A percentile compares a stretch with the other conserved stretches of the same genome.
phyloP scores from a whole-genome alignment of 2,329 filamentous ascomycete genomes.

The Cercospora sp. region DNA sequence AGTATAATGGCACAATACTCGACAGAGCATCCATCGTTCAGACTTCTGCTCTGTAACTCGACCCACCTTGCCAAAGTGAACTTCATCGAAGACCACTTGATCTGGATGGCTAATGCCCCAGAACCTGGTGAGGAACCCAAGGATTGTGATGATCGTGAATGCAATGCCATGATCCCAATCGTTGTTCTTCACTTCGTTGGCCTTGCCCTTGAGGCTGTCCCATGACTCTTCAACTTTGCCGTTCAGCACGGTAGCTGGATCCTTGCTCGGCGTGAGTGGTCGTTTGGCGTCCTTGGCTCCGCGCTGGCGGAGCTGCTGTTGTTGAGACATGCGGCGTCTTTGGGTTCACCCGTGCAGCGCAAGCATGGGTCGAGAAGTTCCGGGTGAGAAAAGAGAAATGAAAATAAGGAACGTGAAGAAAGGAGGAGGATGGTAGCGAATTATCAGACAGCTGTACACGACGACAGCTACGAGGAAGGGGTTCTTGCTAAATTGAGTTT shows the following conservation, averaged over 20 bases:
- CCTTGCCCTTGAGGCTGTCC: conserved; percentile 40
- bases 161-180: conserved; percentile 85
- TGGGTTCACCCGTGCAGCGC: neutral
- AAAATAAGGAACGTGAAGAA: conserved; percentile 10
- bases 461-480: neutral
- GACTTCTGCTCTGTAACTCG: conserved; percentile 9
- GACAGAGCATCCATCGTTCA: neutral
- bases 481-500: neutral
- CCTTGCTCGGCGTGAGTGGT: conserved; percentile 27
- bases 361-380: neutral
- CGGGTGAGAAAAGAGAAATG: conserved; percentile 1
- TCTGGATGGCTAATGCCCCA: conserved; percentile 94
- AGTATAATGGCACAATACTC: neutral
- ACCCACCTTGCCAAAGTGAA: conserved; percentile 96
- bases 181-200: conserved; percentile 34
- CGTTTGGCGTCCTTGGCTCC: conserved; percentile 29
- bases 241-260: conserved; percentile 24
- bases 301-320: conserved; percentile 26
- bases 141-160: conserved; percentile 71
- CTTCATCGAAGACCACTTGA: conserved; percentile 97
- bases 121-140: conserved; percentile 91
- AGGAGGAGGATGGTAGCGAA: conserved; percentile 12
- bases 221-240: conserved; percentile 44
- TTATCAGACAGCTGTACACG: conserved; percentile 12
- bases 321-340: conserved; percentile 16